A percentile compares a stretch with the other conserved stretches of the same genome.
phyloP scores from a whole-genome alignment of 805 yeast genomes.

The Kluyveromyces nonfermentans region DNA sequence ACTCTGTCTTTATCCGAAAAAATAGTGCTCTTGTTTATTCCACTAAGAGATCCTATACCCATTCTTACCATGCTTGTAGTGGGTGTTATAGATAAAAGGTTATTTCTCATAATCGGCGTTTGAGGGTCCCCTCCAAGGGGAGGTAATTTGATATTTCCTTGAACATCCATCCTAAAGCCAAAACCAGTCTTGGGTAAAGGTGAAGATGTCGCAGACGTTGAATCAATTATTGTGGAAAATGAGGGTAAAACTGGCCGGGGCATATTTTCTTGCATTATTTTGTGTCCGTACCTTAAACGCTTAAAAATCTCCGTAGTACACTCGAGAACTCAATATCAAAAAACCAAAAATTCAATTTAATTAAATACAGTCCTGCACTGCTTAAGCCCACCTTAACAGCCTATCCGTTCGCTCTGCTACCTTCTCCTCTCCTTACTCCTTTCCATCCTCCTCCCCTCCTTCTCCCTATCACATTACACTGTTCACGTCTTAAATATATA shows the following conservation, averaged over 20 bases:
- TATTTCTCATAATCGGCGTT: slow-evolving; percentile 1
- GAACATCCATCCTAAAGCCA: slow-evolving; percentile 16
- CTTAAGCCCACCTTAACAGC: no score
- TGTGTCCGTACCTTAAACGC: neutral
- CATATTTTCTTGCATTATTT: neutral
- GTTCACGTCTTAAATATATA: neutral
- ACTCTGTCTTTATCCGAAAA: slow-evolving; percentile 20
- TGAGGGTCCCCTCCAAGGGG: slow-evolving; percentile 12
- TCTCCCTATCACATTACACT: neutral
- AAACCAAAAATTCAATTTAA: no score
- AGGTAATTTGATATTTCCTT: slow-evolving; percentile 24
- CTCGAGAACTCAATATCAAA: neutral
- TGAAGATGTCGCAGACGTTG: slow-evolving; percentile 1
- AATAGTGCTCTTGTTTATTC: neutral
- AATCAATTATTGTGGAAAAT: slow-evolving; percentile 10
- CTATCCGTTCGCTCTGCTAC: no score
- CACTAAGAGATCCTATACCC: neutral
- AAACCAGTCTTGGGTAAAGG: neutral
- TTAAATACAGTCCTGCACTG: no score
- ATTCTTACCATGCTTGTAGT: slow-evolving; percentile 2
- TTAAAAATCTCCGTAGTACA: neutral
- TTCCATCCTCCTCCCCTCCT: neutral
- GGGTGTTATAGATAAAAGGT: slow-evolving; percentile 1
- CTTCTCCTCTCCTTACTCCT: neutral
- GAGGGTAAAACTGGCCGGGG: slow-evolving; percentile 16